phyloP scores from a whole-genome alignment of 169 alveolate species.

The Theileria sp. region DNA sequence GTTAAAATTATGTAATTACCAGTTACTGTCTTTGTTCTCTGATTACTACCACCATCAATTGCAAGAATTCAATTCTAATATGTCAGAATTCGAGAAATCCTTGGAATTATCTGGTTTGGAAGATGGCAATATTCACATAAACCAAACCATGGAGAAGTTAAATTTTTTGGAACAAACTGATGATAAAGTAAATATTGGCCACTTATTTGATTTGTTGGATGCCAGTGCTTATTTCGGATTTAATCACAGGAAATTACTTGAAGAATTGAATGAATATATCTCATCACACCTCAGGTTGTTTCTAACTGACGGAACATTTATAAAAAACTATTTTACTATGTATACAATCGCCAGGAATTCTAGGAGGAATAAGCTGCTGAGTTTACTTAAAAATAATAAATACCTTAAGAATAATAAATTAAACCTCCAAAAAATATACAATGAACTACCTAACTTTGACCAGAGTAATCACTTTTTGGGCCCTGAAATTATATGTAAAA shows the following conservation, averaged over 20 bases:
- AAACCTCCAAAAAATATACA: slow-evolving; percentile 7
- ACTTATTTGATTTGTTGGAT: slow-evolving; percentile 21
- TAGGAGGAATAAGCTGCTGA: slow-evolving; percentile 1
- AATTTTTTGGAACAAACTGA: slow-evolving; percentile 18
- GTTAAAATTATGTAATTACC: slow-evolving; percentile 15
- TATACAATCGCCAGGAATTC: background rate
- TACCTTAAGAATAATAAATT: slow-evolving; percentile 1
- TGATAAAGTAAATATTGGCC: slow-evolving; percentile 16
- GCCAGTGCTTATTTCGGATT: slow-evolving; percentile 44
- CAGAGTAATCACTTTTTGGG: background rate
- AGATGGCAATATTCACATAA: background rate
- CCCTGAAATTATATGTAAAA: background rate
- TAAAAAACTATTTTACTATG: background rate
- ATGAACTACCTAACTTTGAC: background rate
- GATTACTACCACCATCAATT: slow-evolving; percentile 6
- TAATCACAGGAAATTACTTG: slow-evolving; percentile 31
- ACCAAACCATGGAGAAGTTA: slow-evolving; percentile 3
- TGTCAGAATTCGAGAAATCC: background rate
- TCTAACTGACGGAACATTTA: background rate
- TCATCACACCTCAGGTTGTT: background rate
- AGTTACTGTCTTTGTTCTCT: slow-evolving; percentile 1
- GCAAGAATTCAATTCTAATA: background rate
- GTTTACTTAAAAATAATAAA: slow-evolving; percentile 5
- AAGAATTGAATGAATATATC: slow-evolving; percentile 23
- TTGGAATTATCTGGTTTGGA: background rate